Percentiles rank a stretch among this genome's conserved stretches.
phyloP scores from a whole-genome alignment of 176 grass and related monocot species.

The Juncus inflexus region DNA sequence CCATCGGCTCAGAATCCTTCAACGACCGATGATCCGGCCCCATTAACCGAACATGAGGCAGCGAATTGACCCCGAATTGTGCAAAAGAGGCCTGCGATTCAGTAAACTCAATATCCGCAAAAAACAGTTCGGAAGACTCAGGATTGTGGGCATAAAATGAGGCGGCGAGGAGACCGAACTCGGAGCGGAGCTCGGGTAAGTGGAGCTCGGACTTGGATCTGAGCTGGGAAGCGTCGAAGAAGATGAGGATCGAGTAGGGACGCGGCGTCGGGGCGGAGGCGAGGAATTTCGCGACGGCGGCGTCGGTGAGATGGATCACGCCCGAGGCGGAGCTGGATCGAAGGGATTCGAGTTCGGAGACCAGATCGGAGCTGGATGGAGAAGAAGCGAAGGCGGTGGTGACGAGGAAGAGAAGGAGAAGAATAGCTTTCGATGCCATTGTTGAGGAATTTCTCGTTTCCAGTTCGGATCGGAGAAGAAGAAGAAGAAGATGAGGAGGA shows the following conservation, averaged over 20 bases:
- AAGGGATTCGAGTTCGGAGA: constrained; percentile 67
- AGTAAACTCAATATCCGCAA: constrained; percentile 84
- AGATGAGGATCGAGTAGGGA: constrained; percentile 70
- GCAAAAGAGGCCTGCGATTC: constrained; percentile 78
- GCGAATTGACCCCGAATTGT: constrained; percentile 78
- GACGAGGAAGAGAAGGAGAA: constrained; percentile 24
- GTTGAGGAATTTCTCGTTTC: neutral
- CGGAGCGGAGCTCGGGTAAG: constrained; percentile 67
- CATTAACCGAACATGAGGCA: constrained; percentile 72
- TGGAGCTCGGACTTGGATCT: constrained; percentile 87
- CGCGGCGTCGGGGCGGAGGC: constrained; percentile 41
- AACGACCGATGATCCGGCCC: constrained; percentile 45
- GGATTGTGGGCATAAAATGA: constrained; percentile 52
- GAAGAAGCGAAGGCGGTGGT: neutral
- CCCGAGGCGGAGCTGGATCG: constrained; percentile 58
- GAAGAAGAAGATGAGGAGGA: neutral
- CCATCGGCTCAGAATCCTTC: constrained; percentile 68
- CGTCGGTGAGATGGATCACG: constrained; percentile 78
- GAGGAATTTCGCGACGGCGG: constrained; percentile 69
- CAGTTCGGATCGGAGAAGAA: neutral
- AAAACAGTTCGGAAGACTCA: constrained; percentile 60
- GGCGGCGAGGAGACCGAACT: constrained; percentile 54
- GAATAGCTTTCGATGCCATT: constrained; percentile 11
- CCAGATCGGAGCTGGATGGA: constrained; percentile 43
- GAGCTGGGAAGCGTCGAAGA: constrained; percentile 89